Percentiles rank a stretch among this genome's conserved stretches.
These are phyloP conservation scores for Saprolegnia diclina DNA, from an alignment of 352 stramenopile genomes.

Conservation along the genomic window DNA sequence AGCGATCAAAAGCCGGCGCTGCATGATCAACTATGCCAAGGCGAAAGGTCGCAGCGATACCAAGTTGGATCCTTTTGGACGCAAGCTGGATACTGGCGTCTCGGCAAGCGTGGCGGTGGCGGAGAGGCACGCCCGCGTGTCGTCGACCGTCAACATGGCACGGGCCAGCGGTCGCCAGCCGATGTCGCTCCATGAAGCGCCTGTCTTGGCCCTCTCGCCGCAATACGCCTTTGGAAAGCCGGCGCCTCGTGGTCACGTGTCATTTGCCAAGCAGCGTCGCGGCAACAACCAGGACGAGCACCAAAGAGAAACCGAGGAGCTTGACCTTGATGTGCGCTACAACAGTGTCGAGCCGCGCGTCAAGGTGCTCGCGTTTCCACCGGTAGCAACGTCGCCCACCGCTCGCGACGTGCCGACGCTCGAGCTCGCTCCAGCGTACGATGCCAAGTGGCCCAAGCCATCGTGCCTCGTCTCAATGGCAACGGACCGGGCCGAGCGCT, in stretches of 20 bases:
- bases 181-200: neutral
- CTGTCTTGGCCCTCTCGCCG: neutral
- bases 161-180: neutral
- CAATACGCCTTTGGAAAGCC: slow-evolving; percentile 15
- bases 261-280: neutral
- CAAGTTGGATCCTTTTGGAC: slow-evolving; percentile 16
- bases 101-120: neutral
- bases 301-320: neutral
- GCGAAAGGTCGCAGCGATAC: slow-evolving; percentile 2
- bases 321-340: neutral
- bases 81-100: neutral
- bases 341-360: neutral
- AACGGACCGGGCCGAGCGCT: neutral
- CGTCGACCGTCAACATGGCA: neutral
- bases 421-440: neutral
- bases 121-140: neutral
- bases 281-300: neutral
- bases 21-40: slow-evolving; percentile 11
- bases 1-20: neutral
- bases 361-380: neutral
- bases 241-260: neutral
- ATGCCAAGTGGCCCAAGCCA: neutral
- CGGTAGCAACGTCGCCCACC: neutral
- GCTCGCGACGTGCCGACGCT: neutral
- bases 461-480: neutral